Evolutionary conservation across 805 yeast species (phyloP).

Genomic region (Debaryomyces tyrocola): DNA sequence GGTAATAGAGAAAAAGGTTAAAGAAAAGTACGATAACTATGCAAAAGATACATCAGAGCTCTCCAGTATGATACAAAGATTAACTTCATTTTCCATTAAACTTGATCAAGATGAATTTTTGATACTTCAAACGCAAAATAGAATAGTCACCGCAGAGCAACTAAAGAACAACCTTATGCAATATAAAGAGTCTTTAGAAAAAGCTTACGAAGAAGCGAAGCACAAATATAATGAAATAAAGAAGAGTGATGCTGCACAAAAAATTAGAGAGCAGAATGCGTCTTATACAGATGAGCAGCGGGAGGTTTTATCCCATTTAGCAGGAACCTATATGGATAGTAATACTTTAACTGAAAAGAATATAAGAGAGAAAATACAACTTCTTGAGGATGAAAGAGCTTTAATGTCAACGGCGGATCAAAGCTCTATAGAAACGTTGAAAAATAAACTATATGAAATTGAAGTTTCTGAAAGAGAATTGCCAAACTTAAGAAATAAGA

Average conservation of each 20-base stretch:
- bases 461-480: slow-evolving; percentile 33
- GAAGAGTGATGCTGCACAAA: slow-evolving; percentile 39
- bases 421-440: slow-evolving; percentile 41
- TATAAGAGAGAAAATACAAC: slow-evolving; percentile 40
- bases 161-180: slow-evolving; percentile 25
- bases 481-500: slow-evolving; percentile 33
- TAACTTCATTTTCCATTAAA: slow-evolving; percentile 16
- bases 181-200: slow-evolving; percentile 23
- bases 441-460: slow-evolving; percentile 33
- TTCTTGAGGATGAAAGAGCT: slow-evolving; percentile 47
- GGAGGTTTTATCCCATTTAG: slow-evolving; percentile 38
- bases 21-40: slow-evolving; percentile 15
- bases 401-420: slow-evolving; percentile 38
- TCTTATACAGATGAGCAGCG: slow-evolving; percentile 40
- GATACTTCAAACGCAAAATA: slow-evolving; percentile 18
- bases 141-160: slow-evolving; percentile 20
- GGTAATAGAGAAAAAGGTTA: slow-evolving; percentile 27
- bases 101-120: slow-evolving; percentile 12
- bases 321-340: slow-evolving; percentile 33
- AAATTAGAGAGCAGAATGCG: slow-evolving; percentile 33
- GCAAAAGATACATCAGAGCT: slow-evolving; percentile 19
- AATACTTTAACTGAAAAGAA: slow-evolving; percentile 37
- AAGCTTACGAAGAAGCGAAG: slow-evolving; percentile 34
- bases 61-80: slow-evolving; percentile 21
- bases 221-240: slow-evolving; percentile 38